Conservation (phyloP, 2,329 filamentous ascomycete species). For the Podosphaera aphanis region DNA sequence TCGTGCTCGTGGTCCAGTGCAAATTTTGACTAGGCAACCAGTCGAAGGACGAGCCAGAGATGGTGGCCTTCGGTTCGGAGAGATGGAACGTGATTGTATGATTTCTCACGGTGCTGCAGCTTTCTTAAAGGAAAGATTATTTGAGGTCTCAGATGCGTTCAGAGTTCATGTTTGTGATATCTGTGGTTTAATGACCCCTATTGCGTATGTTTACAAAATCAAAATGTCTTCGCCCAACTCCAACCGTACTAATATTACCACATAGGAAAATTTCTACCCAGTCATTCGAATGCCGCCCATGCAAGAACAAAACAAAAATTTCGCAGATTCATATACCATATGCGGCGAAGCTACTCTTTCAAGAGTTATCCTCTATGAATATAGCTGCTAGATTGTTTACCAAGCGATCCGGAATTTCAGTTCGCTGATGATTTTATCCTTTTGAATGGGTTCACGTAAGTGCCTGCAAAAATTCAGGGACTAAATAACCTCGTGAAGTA, state of each 20-base stretch:
- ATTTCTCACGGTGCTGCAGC: conserved; percentile 96
- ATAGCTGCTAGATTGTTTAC: conserved; percentile 97
- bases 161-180: conserved; percentile 96
- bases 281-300: conserved; percentile 87
- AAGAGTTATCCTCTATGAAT: conserved; percentile 95
- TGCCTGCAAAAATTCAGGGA: no score
- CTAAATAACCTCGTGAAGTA: no score
- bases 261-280: conserved; percentile 75
- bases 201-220: conserved; percentile 52
- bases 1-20: conserved; percentile 84
- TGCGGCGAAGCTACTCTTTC: conserved; percentile 92
- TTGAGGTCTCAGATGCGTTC: conserved; percentile 95
- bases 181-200: conserved; percentile 94
- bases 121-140: conserved; percentile 90
- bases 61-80: conserved; percentile 95
- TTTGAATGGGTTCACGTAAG: no score
- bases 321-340: conserved; percentile 96
- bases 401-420: conserved; percentile 50
- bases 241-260: conserved; percentile 17
- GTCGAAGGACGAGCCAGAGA: conserved; percentile 96
- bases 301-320: conserved; percentile 98
- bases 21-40: conserved; percentile 90
- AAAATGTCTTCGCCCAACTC: neutral
- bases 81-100: conserved; percentile 99
- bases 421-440: conserved; percentile 32